Evolutionary conservation across 2,329 filamentous ascomycete species (phyloP).

Genomic region (Dactylellina parvicollis): DNA sequence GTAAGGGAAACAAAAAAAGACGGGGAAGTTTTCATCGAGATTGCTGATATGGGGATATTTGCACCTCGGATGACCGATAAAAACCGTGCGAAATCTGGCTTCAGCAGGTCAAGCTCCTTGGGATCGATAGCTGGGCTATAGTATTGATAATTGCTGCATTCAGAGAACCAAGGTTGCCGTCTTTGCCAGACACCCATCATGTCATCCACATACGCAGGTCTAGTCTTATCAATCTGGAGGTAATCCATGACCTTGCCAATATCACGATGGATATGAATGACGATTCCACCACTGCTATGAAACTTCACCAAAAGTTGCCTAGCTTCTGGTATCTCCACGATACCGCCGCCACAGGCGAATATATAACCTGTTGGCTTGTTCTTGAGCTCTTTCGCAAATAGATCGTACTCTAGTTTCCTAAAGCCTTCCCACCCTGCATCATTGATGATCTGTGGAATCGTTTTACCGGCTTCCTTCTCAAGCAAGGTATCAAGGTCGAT

Average conservation of each 20-base stretch:
- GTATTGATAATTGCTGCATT: slow-evolving; percentile 95
- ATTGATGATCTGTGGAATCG: slow-evolving; percentile 86
- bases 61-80: slow-evolving; percentile 74
- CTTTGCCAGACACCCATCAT: slow-evolving; percentile 91
- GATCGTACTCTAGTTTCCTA: slow-evolving; percentile 77
- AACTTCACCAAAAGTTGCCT: slow-evolving; percentile 79
- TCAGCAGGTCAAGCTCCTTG: slow-evolving; percentile 66
- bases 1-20: slow-evolving; percentile 96
- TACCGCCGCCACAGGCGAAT: slow-evolving; percentile 91
- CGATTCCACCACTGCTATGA: slow-evolving; percentile 78
- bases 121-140: slow-evolving; percentile 76
- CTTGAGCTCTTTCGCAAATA: slow-evolving; percentile 77
- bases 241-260: slow-evolving; percentile 89
- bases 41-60: slow-evolving; percentile 67
- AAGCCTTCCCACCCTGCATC: slow-evolving; percentile 86
- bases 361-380: slow-evolving; percentile 80
- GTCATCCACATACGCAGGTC: slow-evolving; percentile 91
- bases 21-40: slow-evolving; percentile 72
- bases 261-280: slow-evolving; percentile 86
- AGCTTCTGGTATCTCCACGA: slow-evolving; percentile 86
- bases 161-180: slow-evolving; percentile 85
- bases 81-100: slow-evolving; percentile 78
- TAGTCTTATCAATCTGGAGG: slow-evolving; percentile 84
- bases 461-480: slow-evolving; percentile 76
- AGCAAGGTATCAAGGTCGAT: slow-evolving; percentile 89